Base-by-base conservation (phyloP, 306 rosid genomes). In the Vicia faba region DNA sequence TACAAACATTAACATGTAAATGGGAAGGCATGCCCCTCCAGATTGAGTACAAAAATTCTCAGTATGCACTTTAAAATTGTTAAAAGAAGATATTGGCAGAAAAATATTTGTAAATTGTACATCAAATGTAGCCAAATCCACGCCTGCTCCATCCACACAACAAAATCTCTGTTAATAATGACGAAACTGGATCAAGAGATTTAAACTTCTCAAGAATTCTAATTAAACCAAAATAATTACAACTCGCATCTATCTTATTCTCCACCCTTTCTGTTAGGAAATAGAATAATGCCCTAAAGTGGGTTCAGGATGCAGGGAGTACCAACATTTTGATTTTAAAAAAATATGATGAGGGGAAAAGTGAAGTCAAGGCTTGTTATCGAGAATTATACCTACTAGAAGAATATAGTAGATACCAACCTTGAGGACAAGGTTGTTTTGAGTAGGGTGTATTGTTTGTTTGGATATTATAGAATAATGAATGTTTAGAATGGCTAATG, bases 101-200 rank as follows among this genome's bases (percentile, higher is more conserved):
- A 46, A 31, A 64, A 35, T 64, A 38, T 50, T 12, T 18, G 64
- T 5, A 18, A 11, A 29, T 19, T 33, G 49, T 23, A 19, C 14
- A 58, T 55, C 35, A 66, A 15, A 5, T 41, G 10, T 28, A 73
- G 76, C 23, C n/a, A 41, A 61, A 69, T 19, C 35, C 5, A 1
- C 20, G 12, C 55, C 44, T 29, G 19, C 33, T 13, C 49, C 13
- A 28, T 23, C 55, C 33, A 58, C 53, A 57, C 62, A 26, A 64
- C 13, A 71, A 39, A 10, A 65, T 41, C 38, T n/a, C 40, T 55
- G 14, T 9, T 38, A 40, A 9, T 61, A 46, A 64, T 56, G 40
- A 39, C 15, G 4, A 66, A 78, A 72, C 33, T 48, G 25, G n/a
- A 35, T 54, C 40, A n/a, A 51, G 59, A 51, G 58, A 51, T 51